phyloP scores from a whole-genome alignment of 768 basidiomycete genomes.

The Collybiopsis luxurians region DNA sequence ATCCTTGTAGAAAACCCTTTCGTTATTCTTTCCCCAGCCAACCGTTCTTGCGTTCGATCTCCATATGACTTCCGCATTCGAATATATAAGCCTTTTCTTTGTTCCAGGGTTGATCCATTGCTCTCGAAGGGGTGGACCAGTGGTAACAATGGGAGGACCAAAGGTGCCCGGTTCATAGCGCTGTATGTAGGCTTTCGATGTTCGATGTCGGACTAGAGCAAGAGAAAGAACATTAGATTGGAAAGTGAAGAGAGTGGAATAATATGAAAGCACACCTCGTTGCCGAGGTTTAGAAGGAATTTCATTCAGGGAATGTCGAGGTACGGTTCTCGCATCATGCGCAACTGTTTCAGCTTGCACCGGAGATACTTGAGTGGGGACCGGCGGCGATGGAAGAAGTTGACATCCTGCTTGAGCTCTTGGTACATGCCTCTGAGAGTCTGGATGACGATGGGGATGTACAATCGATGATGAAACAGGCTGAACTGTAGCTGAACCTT shows the following conservation, averaged over 20 bases:
- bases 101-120: background rate
- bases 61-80: constrained; percentile 2
- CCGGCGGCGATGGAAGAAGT: background rate
- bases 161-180: background rate
- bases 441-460: background rate
- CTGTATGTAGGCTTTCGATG: background rate
- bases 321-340: background rate
- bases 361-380: background rate
- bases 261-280: background rate
- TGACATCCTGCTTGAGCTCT: background rate
- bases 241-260: background rate
- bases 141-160: background rate
- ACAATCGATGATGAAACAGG: background rate
- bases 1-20: background rate
- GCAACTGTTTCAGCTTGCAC: background rate
- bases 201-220: background rate
- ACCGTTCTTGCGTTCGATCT: background rate
- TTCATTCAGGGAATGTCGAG: background rate
- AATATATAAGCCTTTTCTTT: background rate
- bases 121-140: background rate
- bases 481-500: background rate
- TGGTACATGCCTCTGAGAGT: background rate
- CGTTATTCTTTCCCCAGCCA: background rate
- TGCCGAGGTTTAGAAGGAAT: background rate
- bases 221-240: background rate